Percentiles rank a stretch among this genome's conserved stretches.
These are phyloP conservation scores for Colletotrichum sp. DNA, from an alignment of 2,329 filamentous ascomycete species.

Conservation along the genomic window DNA sequence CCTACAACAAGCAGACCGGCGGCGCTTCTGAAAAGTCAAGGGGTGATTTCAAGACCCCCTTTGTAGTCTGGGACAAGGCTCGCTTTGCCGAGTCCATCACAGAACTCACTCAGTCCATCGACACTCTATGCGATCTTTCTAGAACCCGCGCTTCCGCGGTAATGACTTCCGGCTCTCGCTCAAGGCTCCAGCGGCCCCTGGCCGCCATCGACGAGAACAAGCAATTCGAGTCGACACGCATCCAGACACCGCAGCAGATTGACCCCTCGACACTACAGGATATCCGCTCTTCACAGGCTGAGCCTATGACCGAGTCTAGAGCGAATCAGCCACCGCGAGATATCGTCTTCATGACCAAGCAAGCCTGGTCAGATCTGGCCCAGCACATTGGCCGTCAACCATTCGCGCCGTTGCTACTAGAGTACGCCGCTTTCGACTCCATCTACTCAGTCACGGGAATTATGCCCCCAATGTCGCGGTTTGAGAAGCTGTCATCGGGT, in stretches of 20 bases:
- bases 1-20: slow-evolving; percentile 54
- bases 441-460: slow-evolving; percentile 68
- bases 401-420: slow-evolving; percentile 68
- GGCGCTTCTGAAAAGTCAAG: slow-evolving; percentile 40
- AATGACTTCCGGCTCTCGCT: slow-evolving; percentile 34
- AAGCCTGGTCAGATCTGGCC: slow-evolving; percentile 55
- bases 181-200: slow-evolving; percentile 40
- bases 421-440: slow-evolving; percentile 71
- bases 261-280: slow-evolving; percentile 59
- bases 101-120: slow-evolving; percentile 79
- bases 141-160: slow-evolving; percentile 61
- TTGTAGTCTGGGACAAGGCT: slow-evolving; percentile 72
- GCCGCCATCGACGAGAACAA: slow-evolving; percentile 49
- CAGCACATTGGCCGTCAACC: slow-evolving; percentile 46
- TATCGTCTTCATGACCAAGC: slow-evolving; percentile 55
- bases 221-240: slow-evolving; percentile 64
- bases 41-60: slow-evolving; percentile 56
- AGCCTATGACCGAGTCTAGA: slow-evolving; percentile 30
- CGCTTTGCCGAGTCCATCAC: slow-evolving; percentile 77
- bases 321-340: slow-evolving; percentile 40
- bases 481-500: slow-evolving; percentile 66
- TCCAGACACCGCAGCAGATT: slow-evolving; percentile 66
- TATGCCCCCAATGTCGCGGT: slow-evolving; percentile 67
- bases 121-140: slow-evolving; percentile 80
- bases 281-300: slow-evolving; percentile 45